Conservation (phyloP, 805 yeast genomes). For the Wickerhamomyces chambardii region DNA sequence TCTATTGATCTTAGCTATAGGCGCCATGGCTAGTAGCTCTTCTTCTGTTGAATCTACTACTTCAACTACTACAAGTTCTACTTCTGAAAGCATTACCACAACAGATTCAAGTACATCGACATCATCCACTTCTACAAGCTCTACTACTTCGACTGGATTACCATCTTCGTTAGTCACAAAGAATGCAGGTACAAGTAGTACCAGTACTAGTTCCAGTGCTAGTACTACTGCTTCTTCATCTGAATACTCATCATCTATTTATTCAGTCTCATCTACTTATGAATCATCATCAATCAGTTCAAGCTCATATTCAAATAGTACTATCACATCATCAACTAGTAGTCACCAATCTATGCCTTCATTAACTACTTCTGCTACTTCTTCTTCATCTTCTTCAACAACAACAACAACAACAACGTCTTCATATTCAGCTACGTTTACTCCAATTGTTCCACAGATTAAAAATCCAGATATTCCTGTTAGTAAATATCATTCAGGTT, state of each 20-base stretch:
- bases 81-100: background rate
- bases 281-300: too few species aligned
- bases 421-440: slow-evolving; percentile 11
- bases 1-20: background rate
- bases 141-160: background rate
- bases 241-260: too few species aligned
- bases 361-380: slow-evolving; percentile 2
- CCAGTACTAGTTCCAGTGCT: too few species aligned
- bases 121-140: background rate
- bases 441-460: slow-evolving; percentile 15
- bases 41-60: background rate
- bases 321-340: too few species aligned
- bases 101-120: background rate
- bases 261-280: too few species aligned
- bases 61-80: background rate
- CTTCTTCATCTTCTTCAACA: background rate
- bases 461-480: slow-evolving; percentile 48
- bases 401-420: slow-evolving; percentile 1
- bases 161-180: slow-evolving; percentile 1
- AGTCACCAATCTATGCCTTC: too few species aligned
- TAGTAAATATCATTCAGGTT: slow-evolving; percentile 48
- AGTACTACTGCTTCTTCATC: too few species aligned
- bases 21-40: background rate
- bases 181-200: too few species aligned
- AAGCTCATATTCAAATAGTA: too few species aligned